phyloP scores from a whole-genome alignment of 2,329 filamentous ascomycete species.

The Penicillium sp. region DNA sequence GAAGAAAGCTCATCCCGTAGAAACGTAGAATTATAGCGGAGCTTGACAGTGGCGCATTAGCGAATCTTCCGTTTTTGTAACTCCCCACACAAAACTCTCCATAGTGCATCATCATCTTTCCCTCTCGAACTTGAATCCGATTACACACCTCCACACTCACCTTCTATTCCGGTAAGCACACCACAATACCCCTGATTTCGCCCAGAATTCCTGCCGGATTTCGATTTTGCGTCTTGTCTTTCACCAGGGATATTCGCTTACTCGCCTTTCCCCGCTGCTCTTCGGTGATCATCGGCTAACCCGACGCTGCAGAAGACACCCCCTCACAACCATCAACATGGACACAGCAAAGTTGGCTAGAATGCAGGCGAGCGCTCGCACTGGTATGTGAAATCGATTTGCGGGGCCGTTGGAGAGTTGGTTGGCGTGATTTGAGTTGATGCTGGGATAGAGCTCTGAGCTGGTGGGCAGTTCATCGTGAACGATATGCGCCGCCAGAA shows the following conservation, averaged over 20 bases:
- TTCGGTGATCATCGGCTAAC: conserved; percentile 19
- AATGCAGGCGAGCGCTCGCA: conserved; percentile 67
- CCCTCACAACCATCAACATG: conserved; percentile 51
- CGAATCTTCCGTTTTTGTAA: conserved; percentile 22
- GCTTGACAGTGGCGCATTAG: conserved; percentile 19
- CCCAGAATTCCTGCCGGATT: background rate
- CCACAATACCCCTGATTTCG: background rate
- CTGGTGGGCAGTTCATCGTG: background rate
- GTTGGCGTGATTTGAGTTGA: background rate
- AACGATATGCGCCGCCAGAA: background rate
- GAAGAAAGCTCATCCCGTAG: background rate
- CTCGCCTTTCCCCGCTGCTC: background rate
- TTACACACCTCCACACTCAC: background rate
- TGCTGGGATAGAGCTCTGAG: conserved; percentile 10
- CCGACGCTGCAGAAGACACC: conserved; percentile 15
- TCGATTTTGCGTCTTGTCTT: background rate
- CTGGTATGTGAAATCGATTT: conserved; percentile 54
- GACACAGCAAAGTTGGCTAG: conserved; percentile 66
- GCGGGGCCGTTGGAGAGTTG: background rate
- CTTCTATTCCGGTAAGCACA: background rate
- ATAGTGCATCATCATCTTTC: conserved; percentile 7
- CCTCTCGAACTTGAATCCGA: background rate
- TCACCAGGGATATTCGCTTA: background rate
- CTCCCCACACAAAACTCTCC: conserved; percentile 30
- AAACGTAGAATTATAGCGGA: background rate